phyloP scores from a whole-genome alignment of 257 asterid genomes.

The Rauvolfia tetraphylla region DNA sequence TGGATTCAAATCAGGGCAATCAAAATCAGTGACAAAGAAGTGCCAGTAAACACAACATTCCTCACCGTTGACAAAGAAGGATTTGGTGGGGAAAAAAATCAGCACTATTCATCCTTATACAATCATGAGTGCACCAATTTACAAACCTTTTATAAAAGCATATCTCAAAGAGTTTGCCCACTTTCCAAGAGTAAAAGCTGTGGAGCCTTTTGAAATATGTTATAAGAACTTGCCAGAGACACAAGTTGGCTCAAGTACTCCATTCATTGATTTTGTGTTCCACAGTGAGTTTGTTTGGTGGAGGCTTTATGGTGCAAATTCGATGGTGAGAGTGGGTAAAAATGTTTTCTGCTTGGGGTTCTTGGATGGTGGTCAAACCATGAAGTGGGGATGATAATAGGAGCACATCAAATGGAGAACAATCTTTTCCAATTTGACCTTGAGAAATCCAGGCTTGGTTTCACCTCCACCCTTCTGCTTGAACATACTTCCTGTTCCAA shows the following conservation, averaged over 20 bases:
- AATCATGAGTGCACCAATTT: constrained; percentile 16
- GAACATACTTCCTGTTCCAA: constrained; percentile 14
- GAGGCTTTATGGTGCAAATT: constrained; percentile 25
- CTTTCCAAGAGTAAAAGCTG: constrained; percentile 8
- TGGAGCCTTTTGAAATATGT: constrained; percentile 17
- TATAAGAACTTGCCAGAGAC: constrained; percentile 15
- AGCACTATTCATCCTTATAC: constrained; percentile 21
- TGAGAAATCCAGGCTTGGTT: constrained; percentile 14
- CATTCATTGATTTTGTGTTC: constrained; percentile 17
- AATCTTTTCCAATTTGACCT: constrained; percentile 23
- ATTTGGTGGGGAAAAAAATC: constrained; percentile 16
- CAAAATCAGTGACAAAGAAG: constrained; percentile 14
- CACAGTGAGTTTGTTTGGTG: constrained; percentile 20
- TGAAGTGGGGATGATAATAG: constrained; percentile 17
- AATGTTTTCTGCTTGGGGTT: constrained; percentile 19
- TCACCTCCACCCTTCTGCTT: constrained; percentile 20
- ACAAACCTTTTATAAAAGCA: constrained; percentile 13
- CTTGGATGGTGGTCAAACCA: constrained; percentile 13
- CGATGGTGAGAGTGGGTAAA: constrained; percentile 17
- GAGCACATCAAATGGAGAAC: constrained; percentile 8
- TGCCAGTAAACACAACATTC: constrained; percentile 9
- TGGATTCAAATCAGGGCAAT: constrained; percentile 13
- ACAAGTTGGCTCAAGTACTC: constrained; percentile 22
- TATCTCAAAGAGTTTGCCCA: constrained; percentile 4
- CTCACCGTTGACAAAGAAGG: constrained; percentile 16